Evolutionary conservation across 768 basidiomycete genomes (phyloP).

Genomic region (Infundibulicybe gibba): DNA sequence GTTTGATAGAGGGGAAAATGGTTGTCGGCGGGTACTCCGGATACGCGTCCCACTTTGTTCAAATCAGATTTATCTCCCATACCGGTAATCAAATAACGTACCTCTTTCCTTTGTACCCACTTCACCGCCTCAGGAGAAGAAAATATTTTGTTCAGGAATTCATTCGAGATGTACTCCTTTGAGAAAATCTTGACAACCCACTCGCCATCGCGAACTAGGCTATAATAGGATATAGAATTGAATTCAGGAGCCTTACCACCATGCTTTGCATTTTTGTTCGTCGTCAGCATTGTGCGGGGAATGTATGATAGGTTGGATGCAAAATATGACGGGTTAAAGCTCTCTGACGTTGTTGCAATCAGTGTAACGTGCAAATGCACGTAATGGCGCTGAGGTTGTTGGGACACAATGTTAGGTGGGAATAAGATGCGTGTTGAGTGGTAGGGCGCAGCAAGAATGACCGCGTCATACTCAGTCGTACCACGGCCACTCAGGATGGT

Average conservation of each 20-base stretch:
- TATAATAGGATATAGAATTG: constrained; percentile 83
- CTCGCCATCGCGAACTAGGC: constrained; percentile 46
- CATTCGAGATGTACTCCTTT: constrained; percentile 56
- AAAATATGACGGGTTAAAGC: constrained; percentile 68
- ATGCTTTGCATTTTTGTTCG: constrained; percentile 51
- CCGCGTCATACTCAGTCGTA: constrained; percentile 55
- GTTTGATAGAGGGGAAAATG: constrained; percentile 72
- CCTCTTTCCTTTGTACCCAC: constrained; percentile 84
- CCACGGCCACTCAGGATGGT: constrained; percentile 46
- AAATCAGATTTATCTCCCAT: neutral
- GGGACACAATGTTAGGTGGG: constrained; percentile 40
- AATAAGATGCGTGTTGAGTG: constrained; percentile 61
- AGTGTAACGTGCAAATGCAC: constrained; percentile 87
- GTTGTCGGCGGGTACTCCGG: constrained; percentile 66
- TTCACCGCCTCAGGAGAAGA: constrained; percentile 47
- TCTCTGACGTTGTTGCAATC: constrained; percentile 69
- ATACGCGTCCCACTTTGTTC: constrained; percentile 72
- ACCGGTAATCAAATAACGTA: constrained; percentile 16
- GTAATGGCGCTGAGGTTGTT: constrained; percentile 71
- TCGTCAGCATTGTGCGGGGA: constrained; percentile 74
- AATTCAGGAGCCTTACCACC: constrained; percentile 70
- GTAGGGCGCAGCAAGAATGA: constrained; percentile 88
- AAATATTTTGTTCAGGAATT: constrained; percentile 68
- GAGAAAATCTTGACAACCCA: constrained; percentile 92
- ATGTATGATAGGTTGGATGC: constrained; percentile 40